Evolutionary conservation across 345 rosid species (phyloP).

Genomic region (Ceriops tagal): DNA sequence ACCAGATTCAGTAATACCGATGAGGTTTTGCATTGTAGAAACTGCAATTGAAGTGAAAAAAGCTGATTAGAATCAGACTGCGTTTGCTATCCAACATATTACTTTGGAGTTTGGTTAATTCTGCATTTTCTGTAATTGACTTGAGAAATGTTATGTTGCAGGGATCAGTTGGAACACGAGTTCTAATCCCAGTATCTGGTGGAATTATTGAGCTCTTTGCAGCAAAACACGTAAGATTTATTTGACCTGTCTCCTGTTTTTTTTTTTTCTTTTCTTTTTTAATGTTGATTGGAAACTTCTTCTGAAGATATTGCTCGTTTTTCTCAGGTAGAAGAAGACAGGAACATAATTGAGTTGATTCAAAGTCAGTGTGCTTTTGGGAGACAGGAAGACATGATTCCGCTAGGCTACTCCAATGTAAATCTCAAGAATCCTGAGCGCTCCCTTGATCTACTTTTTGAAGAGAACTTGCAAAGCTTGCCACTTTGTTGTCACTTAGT

Average conservation of each 20-base stretch:
- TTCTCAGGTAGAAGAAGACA: slow-evolving; percentile 61
- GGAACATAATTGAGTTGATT: slow-evolving; percentile 47
- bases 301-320: not conserved
- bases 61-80: no score
- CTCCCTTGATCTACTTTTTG: no score
- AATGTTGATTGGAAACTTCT: not conserved
- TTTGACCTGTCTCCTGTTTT: not conserved
- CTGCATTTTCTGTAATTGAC: no score
- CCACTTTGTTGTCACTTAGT: slow-evolving; percentile 12
- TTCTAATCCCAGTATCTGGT: slow-evolving; percentile 35
- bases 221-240: slow-evolving; percentile 46
- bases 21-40: no score
- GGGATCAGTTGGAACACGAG: slow-evolving; percentile 55
- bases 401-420: slow-evolving; percentile 12
- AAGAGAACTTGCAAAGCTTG: slow-evolving; percentile 17
- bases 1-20: no score
- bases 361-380: slow-evolving; percentile 29
- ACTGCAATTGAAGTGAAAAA: no score
- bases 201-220: slow-evolving; percentile 85
- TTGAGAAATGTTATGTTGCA: slow-evolving; percentile 21
- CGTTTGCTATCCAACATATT: no score
- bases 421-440: slow-evolving; percentile 6
- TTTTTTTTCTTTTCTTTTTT: not conserved
- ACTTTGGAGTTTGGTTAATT: no score
- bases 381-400: slow-evolving; percentile 23